Conservation (phyloP, 768 basidiomycete species). For the Psilocybe cubensis region DNA sequence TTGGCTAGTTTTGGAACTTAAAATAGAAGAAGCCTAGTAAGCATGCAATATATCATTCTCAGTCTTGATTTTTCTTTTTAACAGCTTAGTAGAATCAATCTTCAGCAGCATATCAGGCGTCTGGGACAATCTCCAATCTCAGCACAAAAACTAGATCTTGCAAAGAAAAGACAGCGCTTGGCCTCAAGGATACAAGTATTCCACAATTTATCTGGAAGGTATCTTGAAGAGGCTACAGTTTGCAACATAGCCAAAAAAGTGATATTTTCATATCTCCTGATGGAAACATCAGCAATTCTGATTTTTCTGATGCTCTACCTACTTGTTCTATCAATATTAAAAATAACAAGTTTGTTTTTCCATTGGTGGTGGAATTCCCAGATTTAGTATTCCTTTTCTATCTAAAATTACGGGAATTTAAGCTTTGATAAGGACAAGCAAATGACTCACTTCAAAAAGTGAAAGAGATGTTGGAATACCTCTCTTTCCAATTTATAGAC, state of each 20-base stretch:
- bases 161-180: background rate
- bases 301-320: background rate
- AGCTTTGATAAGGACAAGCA: background rate
- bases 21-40: background rate
- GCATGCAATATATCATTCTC: background rate
- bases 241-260: background rate
- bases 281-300: background rate
- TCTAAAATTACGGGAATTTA: background rate
- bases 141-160: background rate
- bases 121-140: background rate
- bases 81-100: background rate
- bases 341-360: background rate
- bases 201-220: background rate
- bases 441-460: background rate
- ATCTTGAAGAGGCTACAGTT: background rate
- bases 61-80: background rate
- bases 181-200: background rate
- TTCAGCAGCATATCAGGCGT: background rate
- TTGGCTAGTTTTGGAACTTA: background rate
- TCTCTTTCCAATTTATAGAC: background rate
- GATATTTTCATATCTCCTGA: background rate
- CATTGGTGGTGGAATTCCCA: background rate
- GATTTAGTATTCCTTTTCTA: background rate
- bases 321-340: background rate
- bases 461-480: background rate